phyloP scores from a whole-genome alignment of 2,329 filamentous ascomycete species.

The Arachnopeziza araneosa region DNA sequence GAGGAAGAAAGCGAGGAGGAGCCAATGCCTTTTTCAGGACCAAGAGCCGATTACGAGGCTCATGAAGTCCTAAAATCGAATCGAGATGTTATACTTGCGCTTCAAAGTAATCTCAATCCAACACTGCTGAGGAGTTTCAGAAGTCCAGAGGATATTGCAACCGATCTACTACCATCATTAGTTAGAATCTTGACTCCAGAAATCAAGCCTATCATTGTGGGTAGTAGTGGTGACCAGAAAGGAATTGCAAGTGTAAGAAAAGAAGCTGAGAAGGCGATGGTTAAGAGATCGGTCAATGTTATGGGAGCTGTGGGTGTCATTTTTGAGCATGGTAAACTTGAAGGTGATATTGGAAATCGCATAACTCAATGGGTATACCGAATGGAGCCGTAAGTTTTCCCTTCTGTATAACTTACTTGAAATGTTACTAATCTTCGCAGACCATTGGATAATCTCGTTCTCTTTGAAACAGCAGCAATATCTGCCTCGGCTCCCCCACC shows the following conservation, averaged over 20 bases:
- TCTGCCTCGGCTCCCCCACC: slow-evolving; percentile 54
- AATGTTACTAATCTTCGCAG: slow-evolving; percentile 29
- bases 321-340: slow-evolving; percentile 76
- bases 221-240: slow-evolving; percentile 57
- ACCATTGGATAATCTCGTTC: slow-evolving; percentile 69
- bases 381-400: slow-evolving; percentile 82
- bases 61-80: slow-evolving; percentile 77
- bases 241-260: slow-evolving; percentile 81
- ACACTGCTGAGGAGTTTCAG: slow-evolving; percentile 72
- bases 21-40: slow-evolving; percentile 71
- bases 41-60: slow-evolving; percentile 75
- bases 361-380: slow-evolving; percentile 75
- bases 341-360: slow-evolving; percentile 54
- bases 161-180: slow-evolving; percentile 80
- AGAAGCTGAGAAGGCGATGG: slow-evolving; percentile 75
- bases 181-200: slow-evolving; percentile 80
- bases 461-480: slow-evolving; percentile 64
- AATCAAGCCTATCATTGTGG: slow-evolving; percentile 83
- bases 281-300: slow-evolving; percentile 71
- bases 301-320: slow-evolving; percentile 78
- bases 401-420: neutral
- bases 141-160: slow-evolving; percentile 69
- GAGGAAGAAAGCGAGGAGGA: slow-evolving; percentile 40
- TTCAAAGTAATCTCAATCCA: slow-evolving; percentile 70
- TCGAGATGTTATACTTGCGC: slow-evolving; percentile 62